Evolutionary conservation across 2,329 filamentous ascomycete species (phyloP), one percentile per base, ranked within the genome.

Genomic region (Xylaria sp.): DNA sequence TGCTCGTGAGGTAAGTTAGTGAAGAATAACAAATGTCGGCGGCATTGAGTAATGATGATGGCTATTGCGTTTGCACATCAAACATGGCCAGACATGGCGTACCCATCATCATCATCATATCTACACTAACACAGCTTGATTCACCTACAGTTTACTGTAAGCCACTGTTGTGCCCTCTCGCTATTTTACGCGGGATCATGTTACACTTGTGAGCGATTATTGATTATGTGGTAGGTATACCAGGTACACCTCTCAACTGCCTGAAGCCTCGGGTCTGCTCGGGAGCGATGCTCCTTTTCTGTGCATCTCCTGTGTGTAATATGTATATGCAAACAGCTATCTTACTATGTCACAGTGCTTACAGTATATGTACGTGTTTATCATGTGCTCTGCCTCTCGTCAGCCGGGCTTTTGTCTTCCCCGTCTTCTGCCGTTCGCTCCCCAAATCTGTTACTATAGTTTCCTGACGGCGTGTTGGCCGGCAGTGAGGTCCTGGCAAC

Each of bases 41-140:
- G 25, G 23, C 15, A 37, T 56, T 37, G 9, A 55, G 2, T 46
- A 48, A 67, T 63, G 54, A 70, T 63, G 48, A 62, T 63, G 46
- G 25, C 46, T 57, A n/a, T n/a, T 41, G 41, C 50, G 18, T 28
- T 44, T 58, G 52, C 37, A 59, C 62, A 70, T 70, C 61, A 70
- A 66, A 56, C 60, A 68, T 54, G 63, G 37, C 58, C 56, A 70
- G 63, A 56, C 60, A 68, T 58, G 63, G 37, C 58, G 66, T 55
- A 52, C 37, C 59, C 23, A 51, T 34, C 25, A 9, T 48, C 48
- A 48, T 34, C 37, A 39, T 32, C 59, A 46, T 68, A 46, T 9
- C 28, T 50, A 20, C 46, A 25, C 23, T 32, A 18, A 9, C 1
- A 15, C 46, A 37, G 44, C 57, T 46, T 46, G 46, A 58, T 50